phyloP scores from a whole-genome alignment of 371 early-diverging fungal genomes.

The Coemansia linderi region DNA sequence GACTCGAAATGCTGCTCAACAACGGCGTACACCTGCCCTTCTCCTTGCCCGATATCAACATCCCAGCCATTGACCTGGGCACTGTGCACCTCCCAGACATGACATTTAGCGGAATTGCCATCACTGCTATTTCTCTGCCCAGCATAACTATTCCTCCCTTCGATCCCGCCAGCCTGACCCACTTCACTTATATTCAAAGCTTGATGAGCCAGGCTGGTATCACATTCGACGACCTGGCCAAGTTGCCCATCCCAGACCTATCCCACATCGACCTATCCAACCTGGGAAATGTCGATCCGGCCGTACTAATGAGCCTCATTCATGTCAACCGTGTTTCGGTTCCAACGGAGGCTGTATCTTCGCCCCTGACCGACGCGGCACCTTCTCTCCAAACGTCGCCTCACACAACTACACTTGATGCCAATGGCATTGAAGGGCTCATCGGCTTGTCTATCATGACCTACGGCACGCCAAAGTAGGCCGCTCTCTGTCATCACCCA shows the following conservation, averaged over 20 bases:
- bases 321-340: constrained; percentile 32
- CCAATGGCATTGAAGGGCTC: constrained; percentile 35
- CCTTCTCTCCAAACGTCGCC: constrained; percentile 3
- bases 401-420: constrained; percentile 42
- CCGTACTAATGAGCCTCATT: constrained; percentile 20
- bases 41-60: constrained; percentile 34
- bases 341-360: constrained; percentile 7
- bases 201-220: constrained; percentile 39
- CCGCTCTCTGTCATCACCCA: neutral
- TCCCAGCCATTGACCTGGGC: constrained; percentile 36
- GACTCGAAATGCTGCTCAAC: constrained; percentile 43
- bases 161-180: constrained; percentile 43
- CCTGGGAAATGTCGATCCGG: constrained; percentile 23
- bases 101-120: constrained; percentile 42
- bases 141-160: constrained; percentile 38
- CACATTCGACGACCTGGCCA: constrained; percentile 44
- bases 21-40: constrained; percentile 39
- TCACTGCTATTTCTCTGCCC: constrained; percentile 37
- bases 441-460: constrained; percentile 35
- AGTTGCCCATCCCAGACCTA: constrained; percentile 41
- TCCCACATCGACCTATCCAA: constrained; percentile 22
- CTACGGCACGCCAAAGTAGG: constrained; percentile 11
- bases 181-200: constrained; percentile 33
- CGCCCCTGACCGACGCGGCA: constrained; percentile 9
- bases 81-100: constrained; percentile 47